A percentile compares a stretch with the other conserved stretches of the same genome.
These are phyloP conservation scores for Candida stauntonica DNA, from an alignment of 805 yeast species.

Conservation along the genomic window DNA sequence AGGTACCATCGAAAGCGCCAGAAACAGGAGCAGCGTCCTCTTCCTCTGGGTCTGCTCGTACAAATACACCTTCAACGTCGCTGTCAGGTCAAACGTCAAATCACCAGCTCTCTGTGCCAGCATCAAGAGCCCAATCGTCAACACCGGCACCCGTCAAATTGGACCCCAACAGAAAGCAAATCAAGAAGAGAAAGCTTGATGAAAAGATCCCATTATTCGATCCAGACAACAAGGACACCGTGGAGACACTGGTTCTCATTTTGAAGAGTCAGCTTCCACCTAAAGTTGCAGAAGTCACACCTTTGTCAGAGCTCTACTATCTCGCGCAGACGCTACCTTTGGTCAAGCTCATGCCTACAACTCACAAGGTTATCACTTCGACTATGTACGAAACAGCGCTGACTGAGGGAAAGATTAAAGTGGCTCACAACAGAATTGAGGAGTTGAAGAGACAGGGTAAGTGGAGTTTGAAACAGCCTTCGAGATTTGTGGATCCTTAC, in stretches of 20 bases:
- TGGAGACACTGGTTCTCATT: conserved; percentile 40
- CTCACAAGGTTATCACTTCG: conserved; percentile 83
- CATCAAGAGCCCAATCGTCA: not conserved
- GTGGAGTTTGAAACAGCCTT: conserved; percentile 90
- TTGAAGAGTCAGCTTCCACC: conserved; percentile 51
- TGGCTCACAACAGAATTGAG: conserved; percentile 84
- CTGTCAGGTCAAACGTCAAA: not conserved
- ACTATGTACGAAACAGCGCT: conserved; percentile 81
- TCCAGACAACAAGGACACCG: conserved; percentile 37
- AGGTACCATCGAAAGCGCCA: no score
- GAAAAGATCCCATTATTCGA: conserved; percentile 25
- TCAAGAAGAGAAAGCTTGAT: conserved; percentile 14
- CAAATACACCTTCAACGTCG: no score
- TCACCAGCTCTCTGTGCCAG: not conserved
- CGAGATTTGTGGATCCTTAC: conserved; percentile 61
- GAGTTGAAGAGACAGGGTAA: conserved; percentile 81
- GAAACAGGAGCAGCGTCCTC: no score
- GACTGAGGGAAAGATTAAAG: conserved; percentile 87
- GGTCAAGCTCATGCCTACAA: conserved; percentile 71
- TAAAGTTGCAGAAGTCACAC: conserved; percentile 50
- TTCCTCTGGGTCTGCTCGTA: no score
- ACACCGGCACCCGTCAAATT: conserved; percentile 2
- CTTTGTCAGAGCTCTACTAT: conserved; percentile 83
- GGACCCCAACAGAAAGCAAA: not conserved
- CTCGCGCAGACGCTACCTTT: conserved; percentile 85